These are phyloP conservation scores for Biscutella laevigata DNA, from an alignment of 441 rosid genomes.

Conservation along the genomic window DNA sequence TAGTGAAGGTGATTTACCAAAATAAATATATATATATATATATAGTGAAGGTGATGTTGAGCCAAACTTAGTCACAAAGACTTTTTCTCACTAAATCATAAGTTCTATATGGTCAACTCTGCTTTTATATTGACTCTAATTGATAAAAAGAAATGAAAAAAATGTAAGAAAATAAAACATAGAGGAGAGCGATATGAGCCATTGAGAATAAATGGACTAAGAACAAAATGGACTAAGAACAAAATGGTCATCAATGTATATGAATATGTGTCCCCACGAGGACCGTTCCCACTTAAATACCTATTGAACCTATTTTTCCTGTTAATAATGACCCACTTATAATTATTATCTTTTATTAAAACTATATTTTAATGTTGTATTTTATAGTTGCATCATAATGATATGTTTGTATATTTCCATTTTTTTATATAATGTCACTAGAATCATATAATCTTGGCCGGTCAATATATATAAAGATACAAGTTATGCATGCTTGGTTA, in stretches of 20 bases:
- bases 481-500: slow-evolving; percentile 21
- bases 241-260: slow-evolving; percentile 22
- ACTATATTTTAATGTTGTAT: too few species aligned
- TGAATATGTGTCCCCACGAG: slow-evolving; percentile 30
- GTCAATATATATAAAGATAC: slow-evolving; percentile 1
- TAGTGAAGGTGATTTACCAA: too few species aligned
- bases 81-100: not conserved
- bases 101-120: slow-evolving; percentile 9
- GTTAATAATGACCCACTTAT: slow-evolving; percentile 15
- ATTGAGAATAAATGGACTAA: slow-evolving; percentile 8
- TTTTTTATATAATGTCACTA: not conserved
- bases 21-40: too few species aligned
- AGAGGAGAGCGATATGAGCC: slow-evolving; percentile 10
- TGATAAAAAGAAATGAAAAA: not conserved
- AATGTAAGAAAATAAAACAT: not conserved
- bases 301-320: slow-evolving; percentile 22
- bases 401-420: not conserved
- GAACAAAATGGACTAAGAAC: too few species aligned
- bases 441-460: not conserved
- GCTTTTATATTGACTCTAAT: not conserved
- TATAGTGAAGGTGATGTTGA: too few species aligned
- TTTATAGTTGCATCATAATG: slow-evolving; percentile 11
- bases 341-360: slow-evolving; percentile 2
- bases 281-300: slow-evolving; percentile 29
- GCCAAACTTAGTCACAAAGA: not conserved